Conservation (phyloP, 2,329 filamentous ascomycete genomes). For the Talaromyces pinophilus region DNA sequence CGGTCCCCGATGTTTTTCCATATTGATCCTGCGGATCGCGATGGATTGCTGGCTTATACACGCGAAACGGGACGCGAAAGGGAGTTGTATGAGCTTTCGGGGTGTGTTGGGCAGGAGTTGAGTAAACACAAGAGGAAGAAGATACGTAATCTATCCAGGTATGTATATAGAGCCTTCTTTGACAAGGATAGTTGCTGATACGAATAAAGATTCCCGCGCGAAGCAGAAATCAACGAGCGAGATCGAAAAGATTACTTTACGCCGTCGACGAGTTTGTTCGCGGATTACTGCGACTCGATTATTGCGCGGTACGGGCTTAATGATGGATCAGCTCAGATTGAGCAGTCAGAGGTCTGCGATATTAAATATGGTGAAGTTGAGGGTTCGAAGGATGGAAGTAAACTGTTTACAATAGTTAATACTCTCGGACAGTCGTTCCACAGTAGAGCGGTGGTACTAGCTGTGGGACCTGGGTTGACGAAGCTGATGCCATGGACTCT, state of each 20-base stretch:
- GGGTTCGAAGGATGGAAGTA: slow-evolving; percentile 45
- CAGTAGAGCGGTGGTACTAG: slow-evolving; percentile 66
- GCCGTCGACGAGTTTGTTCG: slow-evolving; percentile 63
- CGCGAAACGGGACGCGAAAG: slow-evolving; percentile 61
- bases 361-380: slow-evolving; percentile 60
- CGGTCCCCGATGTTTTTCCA: slow-evolving; percentile 84
- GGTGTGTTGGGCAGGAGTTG: slow-evolving; percentile 75
- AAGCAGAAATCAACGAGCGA: slow-evolving; percentile 62
- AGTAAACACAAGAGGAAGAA: slow-evolving; percentile 77
- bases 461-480: slow-evolving; percentile 67
- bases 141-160: slow-evolving; percentile 50
- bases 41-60: slow-evolving; percentile 70
- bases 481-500: slow-evolving; percentile 52
- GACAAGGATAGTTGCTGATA: neutral
- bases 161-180: slow-evolving; percentile 39
- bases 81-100: slow-evolving; percentile 69
- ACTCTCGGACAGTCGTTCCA: slow-evolving; percentile 58
- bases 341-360: slow-evolving; percentile 61
- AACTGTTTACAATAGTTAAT: slow-evolving; percentile 63
- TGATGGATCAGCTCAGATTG: slow-evolving; percentile 50
- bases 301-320: slow-evolving; percentile 60
- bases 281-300: slow-evolving; percentile 62
- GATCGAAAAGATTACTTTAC: slow-evolving; percentile 71
- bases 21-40: slow-evolving; percentile 72
- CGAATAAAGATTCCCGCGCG: slow-evolving; percentile 30